Evolutionary conservation across 164 flowering plant species (phyloP).

Genomic region (Cinnamomum chago): DNA sequence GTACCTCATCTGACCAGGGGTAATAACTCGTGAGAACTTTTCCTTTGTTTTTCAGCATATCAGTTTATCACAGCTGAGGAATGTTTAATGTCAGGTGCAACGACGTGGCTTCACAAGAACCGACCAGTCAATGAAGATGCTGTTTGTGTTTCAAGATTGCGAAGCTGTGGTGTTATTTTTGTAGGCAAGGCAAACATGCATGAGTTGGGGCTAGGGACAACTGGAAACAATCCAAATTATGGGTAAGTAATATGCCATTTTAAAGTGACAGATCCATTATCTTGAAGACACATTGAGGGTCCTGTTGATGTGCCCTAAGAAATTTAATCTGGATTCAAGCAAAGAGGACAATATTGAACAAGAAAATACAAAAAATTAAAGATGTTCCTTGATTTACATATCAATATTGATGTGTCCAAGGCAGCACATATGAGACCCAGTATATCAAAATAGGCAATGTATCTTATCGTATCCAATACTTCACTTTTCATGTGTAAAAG

Average conservation of each 20-base stretch:
- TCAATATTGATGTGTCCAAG: no score
- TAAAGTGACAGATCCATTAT: no score
- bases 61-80: constrained; percentile 5
- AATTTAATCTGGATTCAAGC: no score
- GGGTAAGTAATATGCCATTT: constrained; percentile 43
- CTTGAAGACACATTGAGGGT: no score
- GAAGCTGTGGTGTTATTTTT: constrained; percentile 81
- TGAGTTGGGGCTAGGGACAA: constrained; percentile 90
- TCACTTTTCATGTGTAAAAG: no score
- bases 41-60: neutral
- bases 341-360: no score
- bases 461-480: no score
- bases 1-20: constrained; percentile 75
- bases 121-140: constrained; percentile 66
- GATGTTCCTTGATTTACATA: no score
- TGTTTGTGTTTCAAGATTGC: constrained; percentile 69
- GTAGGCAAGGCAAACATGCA: constrained; percentile 99
- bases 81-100: constrained; percentile 51
- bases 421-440: no score
- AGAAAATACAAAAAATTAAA: no score
- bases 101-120: constrained; percentile 80
- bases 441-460: no score
- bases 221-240: constrained; percentile 89
- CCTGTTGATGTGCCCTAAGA: no score
- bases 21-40: constrained; percentile 15